Base-by-base conservation (phyloP, 768 basidiomycete genomes). In the Naganishia antarctica region DNA sequence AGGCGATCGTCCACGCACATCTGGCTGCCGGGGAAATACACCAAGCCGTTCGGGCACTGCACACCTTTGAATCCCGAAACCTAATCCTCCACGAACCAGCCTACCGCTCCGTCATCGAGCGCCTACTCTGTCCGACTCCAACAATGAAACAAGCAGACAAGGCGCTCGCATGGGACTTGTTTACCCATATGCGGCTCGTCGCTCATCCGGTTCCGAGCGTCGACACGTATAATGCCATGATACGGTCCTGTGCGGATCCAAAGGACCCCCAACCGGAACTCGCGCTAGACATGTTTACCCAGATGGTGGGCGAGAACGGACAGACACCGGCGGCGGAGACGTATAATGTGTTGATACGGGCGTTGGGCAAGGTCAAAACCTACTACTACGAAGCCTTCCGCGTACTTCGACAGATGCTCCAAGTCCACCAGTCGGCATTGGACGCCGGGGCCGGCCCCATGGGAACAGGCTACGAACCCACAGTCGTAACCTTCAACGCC, bases 111-210 rank as follows among this genome's bases (percentile, higher is more conserved):
- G 78, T 86, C 49, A 87, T 94, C 4, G 32, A 61, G 26, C 69
- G 70, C 25, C 76, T 79, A 16, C 71, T 77, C 23, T 26, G 70
- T 2, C 64, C 75, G 0, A 64, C 79, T 80, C 28, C 80, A 63
- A 68, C 71, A 5, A 66, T 66, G 60, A 67, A 70, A 32, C 69
- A 69, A 70, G 70, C 40, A 65, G 67, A 32, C 34, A 83, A 83
- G 32, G 87, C 89, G 0, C 86, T 90, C 66, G 93, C 89, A 2
- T 96, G 91, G 90, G 90, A 98, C 72, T 83, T 97, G 43, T 97
- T 90, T 76, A 81, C 88, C 1, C 94, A 99, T 76, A 93, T 96
- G 89, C 89, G 94, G 48, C 92, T 96, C 66, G 89, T 90, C 15
- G 90, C 94, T 0, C 91, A 98, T 74, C 86, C 91, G 0, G 79